phyloP scores from a whole-genome alignment of 2,329 filamentous ascomycete species.

The Neofusicoccum cordaticola region DNA sequence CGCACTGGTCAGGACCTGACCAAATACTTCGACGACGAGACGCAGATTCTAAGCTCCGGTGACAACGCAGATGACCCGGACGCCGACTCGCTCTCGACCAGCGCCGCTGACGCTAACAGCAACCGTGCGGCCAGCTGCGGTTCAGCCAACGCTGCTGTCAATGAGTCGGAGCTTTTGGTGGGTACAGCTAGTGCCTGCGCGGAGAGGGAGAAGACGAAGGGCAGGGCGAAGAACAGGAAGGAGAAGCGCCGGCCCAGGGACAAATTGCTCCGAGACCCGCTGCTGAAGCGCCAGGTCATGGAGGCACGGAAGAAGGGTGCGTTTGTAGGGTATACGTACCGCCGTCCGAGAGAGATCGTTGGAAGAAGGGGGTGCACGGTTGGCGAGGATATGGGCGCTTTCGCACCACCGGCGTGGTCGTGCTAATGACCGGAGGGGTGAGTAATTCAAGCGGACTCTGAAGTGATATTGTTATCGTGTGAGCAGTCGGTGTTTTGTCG shows the following conservation, averaged over 20 bases:
- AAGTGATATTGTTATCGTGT: too few relatives aligned
- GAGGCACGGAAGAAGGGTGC: slow-evolving; percentile 77
- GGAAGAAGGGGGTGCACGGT: background rate
- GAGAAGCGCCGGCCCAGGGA: slow-evolving; percentile 82
- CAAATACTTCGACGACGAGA: slow-evolving; percentile 85
- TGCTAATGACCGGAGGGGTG: background rate
- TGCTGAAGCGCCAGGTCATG: slow-evolving; percentile 65
- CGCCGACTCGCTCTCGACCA: background rate
- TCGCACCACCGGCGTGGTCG: background rate
- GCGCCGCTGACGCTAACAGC: background rate
- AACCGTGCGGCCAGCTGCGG: background rate
- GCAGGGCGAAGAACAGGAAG: slow-evolving; percentile 51
- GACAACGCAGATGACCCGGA: background rate
- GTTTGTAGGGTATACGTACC: slow-evolving; percentile 89
- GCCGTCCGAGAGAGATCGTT: slow-evolving; percentile 42
- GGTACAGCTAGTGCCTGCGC: background rate
- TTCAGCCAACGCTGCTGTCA: too few relatives aligned
- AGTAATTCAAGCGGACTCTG: too few relatives aligned
- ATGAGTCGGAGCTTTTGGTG: background rate
- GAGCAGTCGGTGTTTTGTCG: too few relatives aligned
- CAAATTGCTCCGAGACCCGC: slow-evolving; percentile 72
- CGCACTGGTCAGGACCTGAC: slow-evolving; percentile 54
- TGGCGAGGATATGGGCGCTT: background rate
- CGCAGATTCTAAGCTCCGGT: slow-evolving; percentile 52
- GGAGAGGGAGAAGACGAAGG: background rate